These are phyloP conservation scores for Stevia rebaudiana DNA, from an alignment of 140 eudicot species.

Conservation along the genomic window DNA sequence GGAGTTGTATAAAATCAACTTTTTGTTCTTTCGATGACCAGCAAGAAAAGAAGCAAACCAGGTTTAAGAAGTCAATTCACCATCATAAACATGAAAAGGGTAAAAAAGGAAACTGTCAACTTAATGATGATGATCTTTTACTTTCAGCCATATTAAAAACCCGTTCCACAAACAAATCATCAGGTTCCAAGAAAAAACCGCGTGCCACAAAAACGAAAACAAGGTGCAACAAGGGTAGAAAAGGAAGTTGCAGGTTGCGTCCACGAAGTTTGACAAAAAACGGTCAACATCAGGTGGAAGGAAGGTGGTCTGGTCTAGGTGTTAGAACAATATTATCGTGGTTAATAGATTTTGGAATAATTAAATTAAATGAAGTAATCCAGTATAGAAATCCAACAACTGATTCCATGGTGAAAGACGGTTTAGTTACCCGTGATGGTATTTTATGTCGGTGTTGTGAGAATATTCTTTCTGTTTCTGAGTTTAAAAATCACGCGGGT, in stretches of 20 bases:
- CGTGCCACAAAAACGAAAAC: slow-evolving; percentile 43
- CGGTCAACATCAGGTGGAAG: slow-evolving; percentile 44
- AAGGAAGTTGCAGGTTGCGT: slow-evolving; percentile 83
- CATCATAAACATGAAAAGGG: slow-evolving; percentile 27
- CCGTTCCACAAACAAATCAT: slow-evolving; percentile 30
- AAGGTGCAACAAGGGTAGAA: slow-evolving; percentile 62
- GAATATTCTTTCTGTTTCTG: slow-evolving; percentile 61
- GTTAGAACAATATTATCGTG: slow-evolving; percentile 67
- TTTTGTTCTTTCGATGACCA: slow-evolving; percentile 21
- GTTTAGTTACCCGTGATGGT: slow-evolving; percentile 70
- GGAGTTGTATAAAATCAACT: slow-evolving; percentile 24
- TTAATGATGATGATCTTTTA: slow-evolving; percentile 73
- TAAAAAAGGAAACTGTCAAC: slow-evolving; percentile 41
- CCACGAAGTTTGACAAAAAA: slow-evolving; percentile 58
- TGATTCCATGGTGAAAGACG: slow-evolving; percentile 72
- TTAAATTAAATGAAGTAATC: slow-evolving; percentile 58
- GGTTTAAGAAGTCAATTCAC: slow-evolving; percentile 22
- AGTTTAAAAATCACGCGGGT: slow-evolving; percentile 82
- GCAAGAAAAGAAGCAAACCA: slow-evolving; percentile 23
- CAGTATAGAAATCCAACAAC: slow-evolving; percentile 58
- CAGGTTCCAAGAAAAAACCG: slow-evolving; percentile 23
- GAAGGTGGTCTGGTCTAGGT: slow-evolving; percentile 59
- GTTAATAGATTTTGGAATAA: slow-evolving; percentile 66
- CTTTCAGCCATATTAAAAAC: slow-evolving; percentile 60
- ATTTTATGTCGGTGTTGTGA: slow-evolving; percentile 75